Conservation (phyloP, 2,329 filamentous ascomycete species). For the Phyllosticta citribraziliensis region DNA sequence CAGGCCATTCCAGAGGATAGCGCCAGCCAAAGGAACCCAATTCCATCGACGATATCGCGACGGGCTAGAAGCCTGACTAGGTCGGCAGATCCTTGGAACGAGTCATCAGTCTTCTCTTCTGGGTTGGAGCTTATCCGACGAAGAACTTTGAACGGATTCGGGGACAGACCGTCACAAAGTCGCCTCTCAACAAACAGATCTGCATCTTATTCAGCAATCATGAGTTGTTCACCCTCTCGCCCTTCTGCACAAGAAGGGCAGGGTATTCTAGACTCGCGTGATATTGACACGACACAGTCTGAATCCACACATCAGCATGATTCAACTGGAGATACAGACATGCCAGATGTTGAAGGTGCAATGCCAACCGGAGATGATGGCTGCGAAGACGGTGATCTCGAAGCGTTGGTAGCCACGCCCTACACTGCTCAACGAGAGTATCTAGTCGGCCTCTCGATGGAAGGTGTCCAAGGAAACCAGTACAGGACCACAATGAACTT, state of each 20-base stretch:
- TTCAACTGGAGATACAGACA: background rate
- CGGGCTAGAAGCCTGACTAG: too few relatives aligned
- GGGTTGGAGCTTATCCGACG: background rate
- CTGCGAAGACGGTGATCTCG: background rate
- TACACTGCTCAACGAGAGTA: background rate
- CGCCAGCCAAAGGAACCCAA: too few relatives aligned
- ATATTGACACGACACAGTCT: background rate
- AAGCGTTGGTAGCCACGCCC: background rate
- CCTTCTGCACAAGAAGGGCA: background rate
- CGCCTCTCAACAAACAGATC: background rate
- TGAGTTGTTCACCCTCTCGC: background rate
- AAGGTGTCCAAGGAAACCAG: slow-evolving; percentile 8
- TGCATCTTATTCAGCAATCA: background rate
- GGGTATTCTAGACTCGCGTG: slow-evolving; percentile 17
- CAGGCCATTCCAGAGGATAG: too few relatives aligned
- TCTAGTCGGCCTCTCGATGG: slow-evolving; percentile 6
- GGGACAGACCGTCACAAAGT: background rate
- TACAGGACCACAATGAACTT: slow-evolving; percentile 3
- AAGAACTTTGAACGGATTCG: background rate
- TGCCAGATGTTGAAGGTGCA: background rate
- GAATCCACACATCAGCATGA: background rate
- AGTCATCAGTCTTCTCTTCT: too few relatives aligned
- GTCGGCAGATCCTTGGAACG: too few relatives aligned
- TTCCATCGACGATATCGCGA: too few relatives aligned
- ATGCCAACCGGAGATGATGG: background rate